phyloP scores from a whole-genome alignment of 2,329 filamentous ascomycete genomes.

The Cytospora chrysosperma region DNA sequence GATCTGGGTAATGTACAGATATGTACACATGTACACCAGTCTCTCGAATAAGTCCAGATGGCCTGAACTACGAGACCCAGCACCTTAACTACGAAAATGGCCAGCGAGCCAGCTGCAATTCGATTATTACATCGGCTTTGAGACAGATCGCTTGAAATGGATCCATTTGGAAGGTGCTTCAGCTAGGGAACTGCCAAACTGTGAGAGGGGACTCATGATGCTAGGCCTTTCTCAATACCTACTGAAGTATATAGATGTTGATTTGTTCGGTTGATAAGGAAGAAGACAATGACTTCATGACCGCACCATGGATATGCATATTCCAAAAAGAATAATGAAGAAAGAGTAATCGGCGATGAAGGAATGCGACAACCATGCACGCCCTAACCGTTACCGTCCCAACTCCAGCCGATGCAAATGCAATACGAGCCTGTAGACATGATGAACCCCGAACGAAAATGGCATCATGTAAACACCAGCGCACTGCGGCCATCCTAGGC shows the following conservation, averaged over 20 bases:
- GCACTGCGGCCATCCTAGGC: constrained; percentile 5
- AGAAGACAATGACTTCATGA: background rate
- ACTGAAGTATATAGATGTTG: background rate
- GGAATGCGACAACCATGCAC: background rate
- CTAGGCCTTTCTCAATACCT: no score
- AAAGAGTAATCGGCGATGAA: background rate
- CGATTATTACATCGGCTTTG: no score
- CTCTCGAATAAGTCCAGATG: background rate
- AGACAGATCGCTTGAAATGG: no score
- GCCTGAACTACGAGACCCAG: no score
- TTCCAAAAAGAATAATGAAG: background rate
- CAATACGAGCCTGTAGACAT: background rate
- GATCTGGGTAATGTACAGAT: background rate
- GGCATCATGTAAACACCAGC: constrained; percentile 11
- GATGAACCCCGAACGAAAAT: background rate
- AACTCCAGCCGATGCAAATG: constrained; percentile 16
- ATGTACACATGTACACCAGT: no score
- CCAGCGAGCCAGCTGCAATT: no score
- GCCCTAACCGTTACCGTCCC: constrained; percentile 11
- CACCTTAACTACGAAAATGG: no score
- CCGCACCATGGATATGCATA: background rate
- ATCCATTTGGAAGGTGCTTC: no score
- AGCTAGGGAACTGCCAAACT: background rate
- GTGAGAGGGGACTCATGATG: background rate
- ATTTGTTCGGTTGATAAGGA: background rate